Conservation (phyloP, 139 green algal genomes). For the Trebouxia sp. region DNA sequence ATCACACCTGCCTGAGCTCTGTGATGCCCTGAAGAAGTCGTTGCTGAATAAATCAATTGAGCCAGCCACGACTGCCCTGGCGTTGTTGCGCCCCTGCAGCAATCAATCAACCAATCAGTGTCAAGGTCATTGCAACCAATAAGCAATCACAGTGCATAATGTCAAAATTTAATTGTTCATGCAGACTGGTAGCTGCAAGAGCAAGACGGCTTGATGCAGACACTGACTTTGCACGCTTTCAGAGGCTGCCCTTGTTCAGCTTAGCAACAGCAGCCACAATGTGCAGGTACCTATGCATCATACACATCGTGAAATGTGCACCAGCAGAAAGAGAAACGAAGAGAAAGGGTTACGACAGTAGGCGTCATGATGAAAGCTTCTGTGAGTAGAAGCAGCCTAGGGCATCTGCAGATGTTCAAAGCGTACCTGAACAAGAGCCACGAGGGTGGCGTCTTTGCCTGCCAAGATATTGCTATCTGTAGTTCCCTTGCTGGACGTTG, state of each 20-base stretch:
- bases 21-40: constrained; percentile 25
- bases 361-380: too few species aligned
- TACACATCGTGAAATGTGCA: too few species aligned
- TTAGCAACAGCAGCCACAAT: neutral
- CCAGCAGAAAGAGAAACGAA: too few species aligned
- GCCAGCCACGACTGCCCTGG: constrained; percentile 76
- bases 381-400: neutral
- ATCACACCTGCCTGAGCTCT: neutral
- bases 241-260: neutral
- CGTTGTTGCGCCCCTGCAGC: constrained; percentile 86
- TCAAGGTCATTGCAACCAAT: neutral
- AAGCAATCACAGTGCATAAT: neutral
- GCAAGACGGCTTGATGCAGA: too few species aligned
- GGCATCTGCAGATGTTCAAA: neutral
- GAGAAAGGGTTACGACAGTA: too few species aligned
- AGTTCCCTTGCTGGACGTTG: constrained; percentile 18
- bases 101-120: neutral
- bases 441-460: constrained; percentile 34
- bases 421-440: constrained; percentile 40
- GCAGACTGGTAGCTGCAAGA: neutral
- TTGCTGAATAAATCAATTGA: constrained; percentile 85
- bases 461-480: constrained; percentile 35
- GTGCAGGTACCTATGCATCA: neutral
- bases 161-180: neutral
- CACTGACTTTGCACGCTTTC: too few species aligned